Evolutionary conservation across 805 yeast genomes (phyloP), one percentile per base, ranked within the genome.

Genomic region (Geotrichum ghanense): DNA sequence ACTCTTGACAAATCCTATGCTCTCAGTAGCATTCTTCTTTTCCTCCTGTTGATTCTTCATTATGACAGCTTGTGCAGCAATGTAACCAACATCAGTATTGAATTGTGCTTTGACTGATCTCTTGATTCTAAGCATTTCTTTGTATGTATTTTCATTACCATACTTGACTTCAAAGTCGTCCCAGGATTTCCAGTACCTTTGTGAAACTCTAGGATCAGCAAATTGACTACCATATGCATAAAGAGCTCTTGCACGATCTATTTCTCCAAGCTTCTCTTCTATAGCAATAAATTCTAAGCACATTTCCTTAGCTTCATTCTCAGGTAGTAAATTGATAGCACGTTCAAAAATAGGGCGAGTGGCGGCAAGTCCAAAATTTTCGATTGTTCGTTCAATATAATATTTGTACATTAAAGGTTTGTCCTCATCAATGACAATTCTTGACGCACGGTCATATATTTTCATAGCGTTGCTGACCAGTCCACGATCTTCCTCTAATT

Each of bases 101-200:
- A 50, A 56, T 47, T 58, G 57, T 19, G 56, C 62, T 41, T 50
- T 53, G n/a, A 69, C 61, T 14, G 64, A 57, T 51, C 86, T 70
- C 57, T 79, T 82, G 50, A 68, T 66, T 42, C 80, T 65, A 21
- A 86, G 60, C 89, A 88, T 81, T 19, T 79, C 81, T 54, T 83
- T 86, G 60, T 75, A 87, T 0, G 83, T 75, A 2, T 70, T 71
- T 56, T 83, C 92, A 49, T 73, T 66, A 3, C 97, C 97, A 59
- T 75, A 53, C 12, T 73, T 69, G 26, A 83, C 59, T 58, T 89
- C 97, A 60, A 88, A 86, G 9, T 67, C 58, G 46, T 79, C 79
- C 95, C 95, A 89, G 23, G 63, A 61, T 1, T 64, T 64, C 95
- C 95, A 87, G 25, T 78, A 57, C 4, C 48, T 60, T 6, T 24